Evolutionary conservation across 805 yeast genomes (phyloP), one percentile per base, ranked within the genome.

Genomic region (Dipodascus geniculatus): DNA sequence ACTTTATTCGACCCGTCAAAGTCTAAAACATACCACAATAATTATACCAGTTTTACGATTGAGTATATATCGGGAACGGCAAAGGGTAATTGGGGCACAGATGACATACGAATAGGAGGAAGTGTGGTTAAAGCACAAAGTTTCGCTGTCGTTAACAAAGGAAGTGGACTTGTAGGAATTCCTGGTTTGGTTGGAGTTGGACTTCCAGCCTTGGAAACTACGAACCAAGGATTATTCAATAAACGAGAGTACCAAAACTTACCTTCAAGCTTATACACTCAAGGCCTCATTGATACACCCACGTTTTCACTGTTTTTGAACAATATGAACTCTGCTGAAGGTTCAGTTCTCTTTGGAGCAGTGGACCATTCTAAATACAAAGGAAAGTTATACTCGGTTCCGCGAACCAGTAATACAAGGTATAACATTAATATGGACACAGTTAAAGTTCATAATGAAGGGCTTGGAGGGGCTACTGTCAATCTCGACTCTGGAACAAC

Each of bases 1-100:
- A 53, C 24, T 50, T 17, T 38, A n/a, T 47, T 35, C 68, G 93
- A 87, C 70, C 93, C 87, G 64, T 80, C 77, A 51, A 71, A 78
- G 19, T 88, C 96, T 16, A 74, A 90, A 22, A 76, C 93, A 53
- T 93, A 87, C 74, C 81, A 83, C 73, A 78, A 83, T 61, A 91
- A 93, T 68, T 98, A 97, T 54, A 73, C 91, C 49, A 22, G 55
- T 19, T 68, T 68, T 53, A 50, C 51, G 14, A 66, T 68, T 42
- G 59, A 56, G 22, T 68, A 68, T 52, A 68, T 72, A 42, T 83
- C 80, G 60, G 69, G 69, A 23, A 73, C 67, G 56, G 83, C 83
- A 3, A 61, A 61, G 22, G 87, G 87, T 11, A 60, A 56, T 38
- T 82, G 82, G 80, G 93, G 85, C 9, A 66, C 71, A 47, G 62